These are phyloP conservation scores for Aphanomyces invadans DNA, from an alignment of 352 stramenopile species.

Conservation along the genomic window DNA sequence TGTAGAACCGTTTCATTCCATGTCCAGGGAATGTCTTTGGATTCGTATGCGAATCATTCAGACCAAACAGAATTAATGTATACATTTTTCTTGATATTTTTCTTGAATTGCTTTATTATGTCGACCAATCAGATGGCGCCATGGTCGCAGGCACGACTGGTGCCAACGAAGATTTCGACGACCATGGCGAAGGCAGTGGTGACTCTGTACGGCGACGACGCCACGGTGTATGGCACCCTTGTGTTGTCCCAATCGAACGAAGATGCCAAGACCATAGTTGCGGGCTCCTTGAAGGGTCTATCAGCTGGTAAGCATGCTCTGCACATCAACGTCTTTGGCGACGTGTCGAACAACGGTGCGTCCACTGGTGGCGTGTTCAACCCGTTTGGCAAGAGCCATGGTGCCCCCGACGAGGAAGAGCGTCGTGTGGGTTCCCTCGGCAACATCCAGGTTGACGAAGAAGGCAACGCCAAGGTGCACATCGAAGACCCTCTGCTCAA, in stretches of 20 bases:
- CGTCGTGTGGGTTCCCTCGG: conserved; percentile 93
- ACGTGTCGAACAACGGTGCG: conserved; percentile 82
- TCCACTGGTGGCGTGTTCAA: conserved; percentile 93
- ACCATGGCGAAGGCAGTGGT: conserved; percentile 77
- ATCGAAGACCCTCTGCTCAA: conserved; percentile 95
- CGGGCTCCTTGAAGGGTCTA: conserved; percentile 71
- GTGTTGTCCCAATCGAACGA: conserved; percentile 79
- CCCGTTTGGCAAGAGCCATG: conserved; percentile 97
- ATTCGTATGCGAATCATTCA: background rate
- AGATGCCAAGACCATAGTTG: conserved; percentile 82
- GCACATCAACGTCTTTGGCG: conserved; percentile 93
- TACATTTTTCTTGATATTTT: background rate
- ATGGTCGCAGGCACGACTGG: background rate
- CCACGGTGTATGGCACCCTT: conserved; percentile 67
- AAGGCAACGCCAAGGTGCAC: conserved; percentile 86
- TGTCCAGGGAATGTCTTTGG: background rate
- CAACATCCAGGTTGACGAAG: conserved; percentile 80
- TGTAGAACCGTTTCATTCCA: too few relatives aligned
- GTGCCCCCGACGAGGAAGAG: conserved; percentile 91
- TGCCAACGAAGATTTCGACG: conserved; percentile 4
- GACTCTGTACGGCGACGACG: conserved; percentile 81
- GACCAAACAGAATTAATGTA: too few relatives aligned
- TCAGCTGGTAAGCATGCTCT: conserved; percentile 90
- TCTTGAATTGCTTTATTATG: background rate
- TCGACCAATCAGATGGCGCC: background rate